Percentiles rank a stretch among this genome's conserved stretches.
These are phyloP conservation scores for Phytophthora idaei DNA, from an alignment of 352 stramenopile genomes.

Conservation along the genomic window DNA sequence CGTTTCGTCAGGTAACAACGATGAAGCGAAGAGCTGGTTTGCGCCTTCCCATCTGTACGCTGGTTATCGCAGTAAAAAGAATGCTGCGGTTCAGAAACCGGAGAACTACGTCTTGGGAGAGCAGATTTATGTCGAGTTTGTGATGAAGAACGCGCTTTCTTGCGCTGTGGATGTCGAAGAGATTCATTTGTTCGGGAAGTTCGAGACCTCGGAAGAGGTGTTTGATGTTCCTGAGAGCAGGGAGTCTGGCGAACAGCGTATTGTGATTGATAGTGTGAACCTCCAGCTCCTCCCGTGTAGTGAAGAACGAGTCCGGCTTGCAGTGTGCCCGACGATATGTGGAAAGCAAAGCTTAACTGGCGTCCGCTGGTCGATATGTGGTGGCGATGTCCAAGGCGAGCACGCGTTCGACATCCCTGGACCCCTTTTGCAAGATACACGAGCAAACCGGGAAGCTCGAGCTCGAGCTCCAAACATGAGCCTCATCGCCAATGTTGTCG, in stretches of 20 bases:
- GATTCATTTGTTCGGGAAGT: conserved; percentile 83
- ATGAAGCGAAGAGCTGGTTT: conserved; percentile 54
- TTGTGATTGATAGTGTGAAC: conserved; percentile 73
- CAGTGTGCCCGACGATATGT: conserved; percentile 60
- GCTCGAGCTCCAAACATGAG: conserved; percentile 79
- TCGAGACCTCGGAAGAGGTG: conserved; percentile 40
- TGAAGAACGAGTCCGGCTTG: conserved; percentile 75
- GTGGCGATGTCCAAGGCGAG: conserved; percentile 79
- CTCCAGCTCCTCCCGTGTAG: conserved; percentile 78
- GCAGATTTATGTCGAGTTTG: conserved; percentile 87
- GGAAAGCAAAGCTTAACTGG: conserved; percentile 70
- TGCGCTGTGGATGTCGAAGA: conserved; percentile 82
- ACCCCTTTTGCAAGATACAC: conserved; percentile 80
- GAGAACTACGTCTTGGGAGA: conserved; percentile 75
- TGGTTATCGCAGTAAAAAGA: conserved; percentile 64
- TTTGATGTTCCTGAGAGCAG: conserved; percentile 58
- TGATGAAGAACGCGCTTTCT: conserved; percentile 88
- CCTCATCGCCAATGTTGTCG: conserved; percentile 73
- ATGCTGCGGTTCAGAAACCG: conserved; percentile 42
- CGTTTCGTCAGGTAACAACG: conserved; percentile 27
- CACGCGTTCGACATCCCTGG: conserved; percentile 85
- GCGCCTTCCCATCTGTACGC: conserved; percentile 54
- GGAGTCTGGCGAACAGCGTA: conserved; percentile 33
- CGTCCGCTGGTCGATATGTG: conserved; percentile 85
- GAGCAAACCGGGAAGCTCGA: conserved; percentile 70